Evolutionary conservation across 2,329 filamentous ascomycete species (phyloP).

Genomic region (Cordyceps fumosorosea): DNA sequence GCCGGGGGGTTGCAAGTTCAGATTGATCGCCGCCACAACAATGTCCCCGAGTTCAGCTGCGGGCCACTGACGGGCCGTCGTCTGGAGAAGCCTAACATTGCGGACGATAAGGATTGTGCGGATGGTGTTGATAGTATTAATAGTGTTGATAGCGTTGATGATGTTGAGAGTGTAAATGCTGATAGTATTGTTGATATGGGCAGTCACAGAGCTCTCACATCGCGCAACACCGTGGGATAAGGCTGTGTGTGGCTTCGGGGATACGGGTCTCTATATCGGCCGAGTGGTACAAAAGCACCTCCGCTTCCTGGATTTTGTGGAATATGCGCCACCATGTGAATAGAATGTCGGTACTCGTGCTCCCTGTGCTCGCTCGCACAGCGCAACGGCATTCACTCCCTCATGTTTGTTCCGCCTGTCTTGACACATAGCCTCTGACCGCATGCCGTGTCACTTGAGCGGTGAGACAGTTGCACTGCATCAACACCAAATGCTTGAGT

Average conservation of each 20-base stretch:
- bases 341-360: background rate
- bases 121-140: too few relatives aligned
- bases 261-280: background rate
- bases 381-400: too few relatives aligned
- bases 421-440: background rate
- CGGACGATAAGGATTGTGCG: background rate
- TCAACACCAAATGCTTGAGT: background rate
- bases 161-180: too few relatives aligned
- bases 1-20: background rate
- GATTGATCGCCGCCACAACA: background rate
- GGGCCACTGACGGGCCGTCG: background rate
- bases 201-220: too few relatives aligned
- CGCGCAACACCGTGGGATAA: background rate
- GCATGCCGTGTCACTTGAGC: background rate
- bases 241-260: background rate
- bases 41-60: background rate
- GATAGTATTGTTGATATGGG: too few relatives aligned
- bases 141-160: too few relatives aligned
- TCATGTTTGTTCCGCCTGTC: background rate
- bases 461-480: background rate
- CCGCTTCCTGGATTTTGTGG: background rate
- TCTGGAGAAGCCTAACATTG: background rate
- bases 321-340: too few relatives aligned
- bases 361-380: background rate
- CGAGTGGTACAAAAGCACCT: background rate